Percentiles rank a stretch among this genome's conserved stretches.
These are phyloP conservation scores for Candida anglica DNA, from an alignment of 805 yeast genomes.

Conservation along the genomic window DNA sequence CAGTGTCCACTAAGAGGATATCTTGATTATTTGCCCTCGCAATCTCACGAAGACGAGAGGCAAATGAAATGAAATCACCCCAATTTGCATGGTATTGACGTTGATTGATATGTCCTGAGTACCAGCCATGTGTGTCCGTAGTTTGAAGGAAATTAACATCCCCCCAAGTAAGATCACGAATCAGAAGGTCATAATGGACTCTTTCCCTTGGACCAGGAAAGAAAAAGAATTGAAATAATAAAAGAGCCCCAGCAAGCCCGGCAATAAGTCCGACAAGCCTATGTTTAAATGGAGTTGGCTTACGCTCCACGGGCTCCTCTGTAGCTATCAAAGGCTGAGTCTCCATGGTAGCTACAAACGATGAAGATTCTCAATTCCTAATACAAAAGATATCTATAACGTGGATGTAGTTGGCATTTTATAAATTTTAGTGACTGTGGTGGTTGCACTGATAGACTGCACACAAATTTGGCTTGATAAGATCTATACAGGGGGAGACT, in stretches of 20 bases:
- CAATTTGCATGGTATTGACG: constrained; percentile 77
- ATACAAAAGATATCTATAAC: no score
- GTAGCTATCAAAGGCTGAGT: neutral
- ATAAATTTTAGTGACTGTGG: no score
- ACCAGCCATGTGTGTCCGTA: constrained; percentile 98
- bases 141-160: constrained; percentile 85
- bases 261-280: constrained; percentile 1
- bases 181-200: constrained; percentile 1
- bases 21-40: constrained; percentile 54
- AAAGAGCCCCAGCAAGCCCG: constrained; percentile 1
- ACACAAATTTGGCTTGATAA: no score
- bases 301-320: no score
- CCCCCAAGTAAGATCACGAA: constrained; percentile 60
- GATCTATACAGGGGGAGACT: no score
- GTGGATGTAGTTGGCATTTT: no score
- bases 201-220: constrained; percentile 3
- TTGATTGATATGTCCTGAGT: constrained; percentile 83
- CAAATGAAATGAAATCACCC: constrained; percentile 85
- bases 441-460: no score
- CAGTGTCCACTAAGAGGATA: constrained; percentile 75
- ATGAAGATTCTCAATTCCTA: no score
- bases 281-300: neutral
- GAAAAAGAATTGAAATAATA: constrained; percentile 1
- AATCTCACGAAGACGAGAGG: constrained; percentile 40
- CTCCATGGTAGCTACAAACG: neutral